Conservation (phyloP, 75 land plant species). For the Cupressus sempervirens region DNA sequence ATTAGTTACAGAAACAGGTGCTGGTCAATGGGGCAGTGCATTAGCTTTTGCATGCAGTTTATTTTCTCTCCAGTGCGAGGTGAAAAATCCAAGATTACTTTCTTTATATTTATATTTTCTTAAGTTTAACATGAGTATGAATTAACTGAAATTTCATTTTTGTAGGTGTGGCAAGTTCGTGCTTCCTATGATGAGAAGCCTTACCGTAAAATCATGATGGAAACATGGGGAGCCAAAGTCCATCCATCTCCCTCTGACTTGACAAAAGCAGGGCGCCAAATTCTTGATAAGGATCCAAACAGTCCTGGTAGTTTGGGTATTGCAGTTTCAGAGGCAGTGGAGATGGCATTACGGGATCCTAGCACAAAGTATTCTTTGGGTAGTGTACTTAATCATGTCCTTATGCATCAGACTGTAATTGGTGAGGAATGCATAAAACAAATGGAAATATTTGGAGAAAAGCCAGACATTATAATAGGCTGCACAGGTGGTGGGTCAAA, state of each 20-base stretch:
- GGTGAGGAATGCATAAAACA: slow-evolving; percentile 88
- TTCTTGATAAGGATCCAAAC: slow-evolving; percentile 53
- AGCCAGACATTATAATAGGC: slow-evolving; percentile 79
- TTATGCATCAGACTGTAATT: slow-evolving; percentile 89
- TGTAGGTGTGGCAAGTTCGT: slow-evolving; percentile 96
- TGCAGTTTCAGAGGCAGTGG: slow-evolving; percentile 92
- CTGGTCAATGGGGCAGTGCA: slow-evolving; percentile 95
- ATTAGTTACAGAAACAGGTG: slow-evolving; percentile 90
- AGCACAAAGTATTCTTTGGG: slow-evolving; percentile 87
- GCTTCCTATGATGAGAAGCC: slow-evolving; percentile 95
- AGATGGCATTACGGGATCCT: slow-evolving; percentile 58
- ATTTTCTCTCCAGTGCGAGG: slow-evolving; percentile 72
- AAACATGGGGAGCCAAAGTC: slow-evolving; percentile 95
- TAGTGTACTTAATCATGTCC: slow-evolving; percentile 91
- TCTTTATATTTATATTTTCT: slow-evolving; percentile 2
- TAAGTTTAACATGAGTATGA: not conserved
- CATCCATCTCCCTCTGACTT: slow-evolving; percentile 78
- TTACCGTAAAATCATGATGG: slow-evolving; percentile 85
- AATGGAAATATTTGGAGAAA: slow-evolving; percentile 68
- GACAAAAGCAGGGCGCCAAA: slow-evolving; percentile 57
- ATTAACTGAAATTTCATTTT: not conserved
- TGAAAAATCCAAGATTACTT: slow-evolving; percentile 18
- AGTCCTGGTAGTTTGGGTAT: slow-evolving; percentile 90
- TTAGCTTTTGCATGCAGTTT: slow-evolving; percentile 85
- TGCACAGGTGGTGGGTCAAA: slow-evolving; percentile 98